phyloP scores from a whole-genome alignment of 495 filamentous ascomycete genomes.

The Usnea hakonensis region DNA sequence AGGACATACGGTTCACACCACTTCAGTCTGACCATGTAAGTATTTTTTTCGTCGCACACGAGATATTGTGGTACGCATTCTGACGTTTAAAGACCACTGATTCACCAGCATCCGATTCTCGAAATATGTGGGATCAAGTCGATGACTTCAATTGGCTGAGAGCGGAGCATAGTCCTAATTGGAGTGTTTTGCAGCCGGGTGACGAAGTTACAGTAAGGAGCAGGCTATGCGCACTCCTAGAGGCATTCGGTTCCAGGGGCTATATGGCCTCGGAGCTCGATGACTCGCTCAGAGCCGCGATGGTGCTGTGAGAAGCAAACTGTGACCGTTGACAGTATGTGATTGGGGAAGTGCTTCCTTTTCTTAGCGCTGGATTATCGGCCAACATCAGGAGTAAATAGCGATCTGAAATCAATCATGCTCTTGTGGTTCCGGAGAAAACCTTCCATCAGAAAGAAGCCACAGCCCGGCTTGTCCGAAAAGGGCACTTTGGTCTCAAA shows the following conservation, averaged over 20 bases:
- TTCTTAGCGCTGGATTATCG: neutral
- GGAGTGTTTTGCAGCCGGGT: constrained; percentile 57
- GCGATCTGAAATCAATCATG: neutral
- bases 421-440: too few relatives aligned
- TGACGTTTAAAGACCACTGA: constrained; percentile 28
- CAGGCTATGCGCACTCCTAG: constrained; percentile 4
- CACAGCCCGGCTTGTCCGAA: neutral
- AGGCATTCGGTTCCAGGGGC: neutral
- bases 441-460: neutral
- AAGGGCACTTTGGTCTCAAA: neutral
- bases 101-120: constrained; percentile 23
- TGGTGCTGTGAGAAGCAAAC: neutral
- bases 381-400: neutral
- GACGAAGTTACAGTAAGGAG: constrained; percentile 25
- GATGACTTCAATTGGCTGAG: constrained; percentile 98
- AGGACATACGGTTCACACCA: constrained; percentile 66
- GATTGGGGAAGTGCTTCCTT: neutral
- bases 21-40: constrained; percentile 62
- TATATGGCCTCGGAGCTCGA: neutral
- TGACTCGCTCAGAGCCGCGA: constrained; percentile 9
- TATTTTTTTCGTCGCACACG: constrained; percentile 9
- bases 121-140: constrained; percentile 78
- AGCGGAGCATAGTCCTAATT: constrained; percentile 78
- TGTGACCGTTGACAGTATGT: neutral
- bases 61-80: neutral